These are phyloP conservation scores for Pleoardoris graminearum DNA, from an alignment of 2,329 filamentous ascomycete genomes.

Conservation along the genomic window DNA sequence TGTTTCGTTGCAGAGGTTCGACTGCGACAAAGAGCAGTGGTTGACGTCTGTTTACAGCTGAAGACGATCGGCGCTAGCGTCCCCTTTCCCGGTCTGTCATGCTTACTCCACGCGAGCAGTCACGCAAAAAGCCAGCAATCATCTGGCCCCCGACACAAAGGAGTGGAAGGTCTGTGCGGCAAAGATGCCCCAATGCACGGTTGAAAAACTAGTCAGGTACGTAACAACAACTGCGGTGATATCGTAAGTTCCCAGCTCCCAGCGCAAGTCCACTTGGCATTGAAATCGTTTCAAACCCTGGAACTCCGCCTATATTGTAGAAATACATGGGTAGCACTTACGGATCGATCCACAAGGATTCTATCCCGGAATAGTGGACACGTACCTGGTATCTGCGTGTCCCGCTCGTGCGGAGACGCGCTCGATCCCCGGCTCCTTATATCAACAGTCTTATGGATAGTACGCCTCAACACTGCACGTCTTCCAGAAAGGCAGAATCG, in stretches of 20 bases:
- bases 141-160: not conserved
- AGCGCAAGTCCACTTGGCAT: not conserved
- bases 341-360: too few relatives aligned
- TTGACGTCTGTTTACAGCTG: conserved; percentile 11
- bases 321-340: not conserved
- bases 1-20: not conserved
- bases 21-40: not conserved
- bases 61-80: conserved; percentile 9
- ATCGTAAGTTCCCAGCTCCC: not conserved
- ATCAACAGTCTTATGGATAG: too few relatives aligned
- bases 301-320: not conserved
- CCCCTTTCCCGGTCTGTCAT: not conserved
- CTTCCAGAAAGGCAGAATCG: too few relatives aligned
- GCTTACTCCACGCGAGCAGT: not conserved
- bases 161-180: not conserved
- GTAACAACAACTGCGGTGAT: not conserved
- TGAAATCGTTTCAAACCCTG: not conserved
- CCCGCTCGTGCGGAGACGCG: not conserved
- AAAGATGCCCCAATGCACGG: not conserved
- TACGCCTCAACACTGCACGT: not conserved
- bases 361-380: not conserved
- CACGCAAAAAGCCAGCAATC: not conserved
- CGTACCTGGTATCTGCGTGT: not conserved
- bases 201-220: not conserved
- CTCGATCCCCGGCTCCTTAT: not conserved